Percentiles rank a stretch among this genome's conserved stretches.
These are phyloP conservation scores for Candida tropicalis DNA, from an alignment of 1,139 yeast genomes.

Conservation along the genomic window DNA sequence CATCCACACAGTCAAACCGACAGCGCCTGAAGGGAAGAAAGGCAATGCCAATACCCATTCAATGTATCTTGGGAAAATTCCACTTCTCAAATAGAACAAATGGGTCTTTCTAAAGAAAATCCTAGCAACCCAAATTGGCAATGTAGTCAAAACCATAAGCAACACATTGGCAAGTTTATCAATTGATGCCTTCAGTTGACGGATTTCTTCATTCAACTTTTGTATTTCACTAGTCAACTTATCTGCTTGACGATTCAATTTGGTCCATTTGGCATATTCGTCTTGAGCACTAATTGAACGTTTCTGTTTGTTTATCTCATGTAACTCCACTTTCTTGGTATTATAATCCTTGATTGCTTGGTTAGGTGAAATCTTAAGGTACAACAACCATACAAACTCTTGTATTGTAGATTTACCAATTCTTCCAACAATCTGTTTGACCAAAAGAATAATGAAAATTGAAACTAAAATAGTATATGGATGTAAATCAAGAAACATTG, in stretches of 20 bases:
- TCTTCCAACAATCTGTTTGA: slow-evolving; percentile 31
- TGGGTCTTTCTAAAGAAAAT: slow-evolving; percentile 59
- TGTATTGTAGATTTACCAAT: slow-evolving; percentile 41
- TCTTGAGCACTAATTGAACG: slow-evolving; percentile 81
- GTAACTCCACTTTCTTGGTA: slow-evolving; percentile 47
- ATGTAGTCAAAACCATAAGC: slow-evolving; percentile 33
- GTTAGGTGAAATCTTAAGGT: slow-evolving; percentile 28
- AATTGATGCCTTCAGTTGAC: slow-evolving; percentile 40
- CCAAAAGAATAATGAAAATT: slow-evolving; percentile 33
- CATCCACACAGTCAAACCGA: slow-evolving; percentile 58
- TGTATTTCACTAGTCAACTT: slow-evolving; percentile 57
- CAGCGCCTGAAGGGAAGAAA: slow-evolving; percentile 55
- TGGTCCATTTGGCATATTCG: slow-evolving; percentile 95
- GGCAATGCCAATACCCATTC: slow-evolving; percentile 66
- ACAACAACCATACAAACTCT: slow-evolving; percentile 41
- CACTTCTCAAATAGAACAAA: slow-evolving; percentile 62
- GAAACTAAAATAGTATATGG: slow-evolving; percentile 32
- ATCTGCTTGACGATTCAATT: slow-evolving; percentile 74
- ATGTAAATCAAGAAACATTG: slow-evolving; percentile 25
- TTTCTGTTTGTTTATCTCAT: slow-evolving; percentile 53
- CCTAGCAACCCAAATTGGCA: slow-evolving; percentile 55
- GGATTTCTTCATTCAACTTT: slow-evolving; percentile 37
- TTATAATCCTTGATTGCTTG: slow-evolving; percentile 37
- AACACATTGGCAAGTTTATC: slow-evolving; percentile 29
- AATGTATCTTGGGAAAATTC: slow-evolving; percentile 56